These are phyloP conservation scores for Microdochium trichocladiopsis DNA, from an alignment of 2,329 filamentous ascomycete genomes.

Conservation along the genomic window DNA sequence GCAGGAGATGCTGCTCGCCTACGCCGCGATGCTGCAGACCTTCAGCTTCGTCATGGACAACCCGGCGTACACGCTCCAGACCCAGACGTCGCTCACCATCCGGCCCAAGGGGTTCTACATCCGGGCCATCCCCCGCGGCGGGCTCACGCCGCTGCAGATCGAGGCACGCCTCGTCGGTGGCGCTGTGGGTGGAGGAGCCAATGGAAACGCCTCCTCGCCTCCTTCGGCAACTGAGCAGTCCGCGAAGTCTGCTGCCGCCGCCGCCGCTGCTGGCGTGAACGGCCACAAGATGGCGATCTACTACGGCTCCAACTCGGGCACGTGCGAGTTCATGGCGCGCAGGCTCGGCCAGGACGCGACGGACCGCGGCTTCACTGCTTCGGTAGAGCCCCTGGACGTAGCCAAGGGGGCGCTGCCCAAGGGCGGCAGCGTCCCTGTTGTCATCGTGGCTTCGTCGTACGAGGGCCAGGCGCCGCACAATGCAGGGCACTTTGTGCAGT, in stretches of 20 bases:
- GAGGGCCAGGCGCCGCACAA: conserved; percentile 53
- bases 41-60: conserved; percentile 61
- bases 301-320: conserved; percentile 52
- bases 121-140: conserved; percentile 45
- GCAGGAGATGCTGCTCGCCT: conserved; percentile 40
- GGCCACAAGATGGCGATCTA: conserved; percentile 34
- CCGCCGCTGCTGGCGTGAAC: no score
- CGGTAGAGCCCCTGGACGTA: conserved; percentile 38
- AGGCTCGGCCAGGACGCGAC: conserved; percentile 38
- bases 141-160: conserved; percentile 20
- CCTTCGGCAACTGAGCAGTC: no score
- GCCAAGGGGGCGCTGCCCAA: conserved; percentile 40
- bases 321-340: conserved; percentile 47
- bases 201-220: conserved; percentile 4
- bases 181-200: conserved; percentile 13
- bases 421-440: conserved; percentile 29
- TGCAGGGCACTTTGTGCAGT: conserved; percentile 45
- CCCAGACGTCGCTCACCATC: conserved; percentile 51
- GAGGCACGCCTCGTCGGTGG: conserved; percentile 10
- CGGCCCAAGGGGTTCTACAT: conserved; percentile 60
- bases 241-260: no score
- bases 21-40: conserved; percentile 59
- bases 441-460: conserved; percentile 49
- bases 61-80: conserved; percentile 47
- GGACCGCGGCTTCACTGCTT: conserved; percentile 37